A percentile compares a stretch with the other conserved stretches of the same genome.
These are phyloP conservation scores for Phytopythium oedochilum DNA, from an alignment of 352 stramenopile species.

Conservation along the genomic window DNA sequence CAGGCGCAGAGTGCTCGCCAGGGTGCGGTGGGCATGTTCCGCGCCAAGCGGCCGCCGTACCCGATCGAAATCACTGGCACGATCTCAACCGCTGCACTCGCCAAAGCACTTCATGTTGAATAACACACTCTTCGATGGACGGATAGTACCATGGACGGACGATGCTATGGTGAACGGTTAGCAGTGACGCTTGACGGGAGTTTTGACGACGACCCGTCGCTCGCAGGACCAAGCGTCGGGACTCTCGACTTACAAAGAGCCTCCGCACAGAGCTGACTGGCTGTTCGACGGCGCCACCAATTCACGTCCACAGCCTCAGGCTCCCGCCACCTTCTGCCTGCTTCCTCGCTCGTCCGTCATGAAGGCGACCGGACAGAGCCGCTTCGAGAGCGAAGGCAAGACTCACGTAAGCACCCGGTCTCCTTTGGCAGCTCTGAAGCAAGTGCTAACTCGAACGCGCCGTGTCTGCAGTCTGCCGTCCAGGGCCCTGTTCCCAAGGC, in stretches of 20 bases:
- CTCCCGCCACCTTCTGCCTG: background rate
- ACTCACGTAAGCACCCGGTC: background rate
- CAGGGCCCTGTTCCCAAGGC: background rate
- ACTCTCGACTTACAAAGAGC: too few relatives aligned
- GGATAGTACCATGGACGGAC: too few relatives aligned
- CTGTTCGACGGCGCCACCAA: too few relatives aligned
- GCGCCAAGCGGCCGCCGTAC: constrained; percentile 19
- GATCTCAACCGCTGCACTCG: background rate
- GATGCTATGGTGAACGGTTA: too few relatives aligned
- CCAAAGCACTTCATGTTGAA: too few relatives aligned
- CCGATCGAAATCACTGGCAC: constrained; percentile 7
- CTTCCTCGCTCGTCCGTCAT: background rate
- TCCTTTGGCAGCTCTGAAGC: background rate
- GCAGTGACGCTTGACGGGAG: too few relatives aligned
- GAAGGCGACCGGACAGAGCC: background rate
- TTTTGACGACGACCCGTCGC: background rate
- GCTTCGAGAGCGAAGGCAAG: background rate
- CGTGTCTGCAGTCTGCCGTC: background rate
- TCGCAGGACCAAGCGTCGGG: background rate
- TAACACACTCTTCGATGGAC: too few relatives aligned
- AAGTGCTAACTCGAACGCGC: background rate
- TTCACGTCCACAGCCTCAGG: background rate
- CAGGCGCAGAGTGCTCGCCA: constrained; percentile 33
- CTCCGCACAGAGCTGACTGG: too few relatives aligned
- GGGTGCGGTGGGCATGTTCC: constrained; percentile 24